Percentiles rank a stretch among this genome's conserved stretches.
Conservation (phyloP, 345 rosid species). For the Mangifera indica region DNA sequence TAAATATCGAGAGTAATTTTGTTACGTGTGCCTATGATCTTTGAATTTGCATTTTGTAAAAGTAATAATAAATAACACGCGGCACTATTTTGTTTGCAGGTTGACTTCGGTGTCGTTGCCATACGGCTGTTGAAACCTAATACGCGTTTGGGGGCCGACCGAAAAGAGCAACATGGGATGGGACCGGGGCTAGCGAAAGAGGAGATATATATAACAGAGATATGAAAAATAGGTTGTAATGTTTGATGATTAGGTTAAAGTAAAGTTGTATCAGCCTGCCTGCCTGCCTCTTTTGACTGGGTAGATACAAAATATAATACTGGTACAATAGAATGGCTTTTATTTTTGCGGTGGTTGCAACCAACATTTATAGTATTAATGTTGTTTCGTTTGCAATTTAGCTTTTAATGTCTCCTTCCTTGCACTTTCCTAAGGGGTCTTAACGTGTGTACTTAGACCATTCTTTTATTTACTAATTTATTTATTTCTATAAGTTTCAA, state of each 20-base stretch:
- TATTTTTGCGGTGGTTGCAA: background rate
- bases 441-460: background rate
- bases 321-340: background rate
- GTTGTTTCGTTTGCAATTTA: background rate
- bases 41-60: background rate
- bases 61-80: background rate
- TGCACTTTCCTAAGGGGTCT: slow-evolving; percentile 19
- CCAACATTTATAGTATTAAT: slow-evolving; percentile 1
- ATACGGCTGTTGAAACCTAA: slow-evolving; percentile 20
- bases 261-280: background rate
- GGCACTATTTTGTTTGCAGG: slow-evolving; percentile 32
- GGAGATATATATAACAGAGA: background rate
- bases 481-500: background rate
- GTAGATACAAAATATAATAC: background rate
- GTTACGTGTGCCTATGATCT: background rate
- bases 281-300: slow-evolving; percentile 10
- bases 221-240: background rate
- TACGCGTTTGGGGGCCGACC: slow-evolving; percentile 18
- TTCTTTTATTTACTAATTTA: background rate
- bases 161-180: background rate
- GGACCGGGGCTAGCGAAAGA: background rate
- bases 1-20: background rate
- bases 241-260: background rate
- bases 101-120: slow-evolving; percentile 40
- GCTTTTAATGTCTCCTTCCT: slow-evolving; percentile 10